Base-by-base conservation (phyloP, 768 basidiomycete genomes). In the Collybiopsis luxurians region DNA sequence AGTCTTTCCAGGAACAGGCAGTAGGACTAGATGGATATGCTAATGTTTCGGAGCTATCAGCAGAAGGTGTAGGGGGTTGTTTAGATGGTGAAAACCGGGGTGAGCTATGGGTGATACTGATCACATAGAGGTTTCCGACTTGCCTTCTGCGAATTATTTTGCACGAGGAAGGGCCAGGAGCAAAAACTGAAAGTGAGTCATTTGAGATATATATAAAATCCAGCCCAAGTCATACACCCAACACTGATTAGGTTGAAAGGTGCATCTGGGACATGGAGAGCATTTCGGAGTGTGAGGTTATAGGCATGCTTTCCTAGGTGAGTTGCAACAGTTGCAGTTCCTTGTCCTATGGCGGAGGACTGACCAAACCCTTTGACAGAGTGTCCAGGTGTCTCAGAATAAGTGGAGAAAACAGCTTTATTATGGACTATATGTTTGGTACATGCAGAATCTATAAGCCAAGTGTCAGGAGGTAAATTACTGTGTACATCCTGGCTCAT, bases 161-260 rank as follows among this genome's bases (percentile, higher is more conserved):
- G 24, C 44, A 55, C 30, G 42, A 27, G 17, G 39, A 46, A 15
- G 12, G 4, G 17, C 31, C 55, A 43, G 46, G 12, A n/a, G 34
- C 38, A 59, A 47, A 55, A 36, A 61, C 60, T 47, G 56, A 57
- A 56, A 64, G 56, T 56, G 49, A 28, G 45, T 53, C n/a, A 38
- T 58, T 24, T 31, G 57, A 31, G 52, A 64, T 59, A 13, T 24
- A 58, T 36, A 38, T 44, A 27, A 26, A 36, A 53, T 36, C 57
- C 53, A 12, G 50, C 43, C 28, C 47, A 26, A 42, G 51, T 27
- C 55, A 66, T 59, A 38, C 60, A 46, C 28, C 61, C 63, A 24
- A 60, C 58, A n/a, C 39, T 46, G 34, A 56, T 56, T 26, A 57
- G 42, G 38, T 50, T 61, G 45, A 59, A 52, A n/a, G 57, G 48